A percentile compares a stretch with the other conserved stretches of the same genome.
phyloP scores from a whole-genome alignment of 2,329 filamentous ascomycete genomes.

The Xylariaceae sp. region DNA sequence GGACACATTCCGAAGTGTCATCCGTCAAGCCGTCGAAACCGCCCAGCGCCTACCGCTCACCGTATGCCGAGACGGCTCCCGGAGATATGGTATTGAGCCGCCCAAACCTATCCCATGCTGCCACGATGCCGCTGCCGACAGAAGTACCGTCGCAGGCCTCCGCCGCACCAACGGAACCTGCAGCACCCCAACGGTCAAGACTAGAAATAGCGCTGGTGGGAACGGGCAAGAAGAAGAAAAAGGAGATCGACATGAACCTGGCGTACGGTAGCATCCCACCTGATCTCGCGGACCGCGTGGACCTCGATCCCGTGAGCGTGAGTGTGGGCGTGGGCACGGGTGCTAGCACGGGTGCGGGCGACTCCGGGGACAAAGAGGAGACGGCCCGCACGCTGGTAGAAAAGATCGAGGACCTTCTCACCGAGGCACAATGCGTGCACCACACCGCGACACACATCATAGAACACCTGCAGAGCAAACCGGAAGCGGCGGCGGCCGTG shows the following conservation, averaged over 20 bases:
- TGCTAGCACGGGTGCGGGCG: too few species aligned
- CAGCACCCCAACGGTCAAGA: conserved; percentile 31
- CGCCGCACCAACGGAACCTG: conserved; percentile 6
- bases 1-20: conserved; percentile 48
- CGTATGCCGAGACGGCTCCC: conserved; percentile 41
- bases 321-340: too few species aligned
- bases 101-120: conserved; percentile 32
- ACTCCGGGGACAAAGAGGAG: conserved; percentile 49
- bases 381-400: conserved; percentile 55
- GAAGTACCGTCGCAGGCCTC: conserved; percentile 10
- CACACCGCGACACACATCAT: conserved; percentile 81
- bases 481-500: conserved; percentile 88
- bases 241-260: conserved; percentile 79
- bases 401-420: conserved; percentile 69
- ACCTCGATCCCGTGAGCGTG: conserved; percentile 42
- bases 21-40: conserved; percentile 41
- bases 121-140: conserved; percentile 25
- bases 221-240: conserved; percentile 35
- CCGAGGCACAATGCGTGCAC: conserved; percentile 85
- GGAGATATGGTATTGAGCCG: conserved; percentile 41
- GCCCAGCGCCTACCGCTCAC: conserved; percentile 35
- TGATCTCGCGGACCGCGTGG: conserved; percentile 45
- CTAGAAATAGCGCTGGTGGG: conserved; percentile 38
- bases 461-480: conserved; percentile 64
- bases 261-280: conserved; percentile 82